Base-by-base conservation (phyloP, 495 filamentous ascomycete genomes). In the Melanomma pulvis-pyrius region DNA sequence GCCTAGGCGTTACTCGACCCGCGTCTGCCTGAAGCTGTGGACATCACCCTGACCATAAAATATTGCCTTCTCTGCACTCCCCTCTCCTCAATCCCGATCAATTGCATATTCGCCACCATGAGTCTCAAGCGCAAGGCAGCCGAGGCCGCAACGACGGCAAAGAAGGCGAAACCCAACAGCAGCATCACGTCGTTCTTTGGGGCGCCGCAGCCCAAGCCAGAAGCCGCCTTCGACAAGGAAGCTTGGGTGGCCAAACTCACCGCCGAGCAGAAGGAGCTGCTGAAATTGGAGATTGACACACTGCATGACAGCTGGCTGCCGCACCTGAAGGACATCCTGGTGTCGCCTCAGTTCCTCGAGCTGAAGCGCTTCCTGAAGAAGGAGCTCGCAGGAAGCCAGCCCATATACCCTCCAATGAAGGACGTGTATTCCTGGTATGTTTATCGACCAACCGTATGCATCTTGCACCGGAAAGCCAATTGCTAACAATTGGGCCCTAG, bases 391-490 rank as follows among this genome's bases (percentile, higher is more conserved):
- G 77, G 77, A 0, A 86, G 87, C 1, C 88, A 86, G 73, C 91
- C 86, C 71, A 79, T 96, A 56, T 98, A 94, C 69, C 94, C 94
- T 13, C 93, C 92, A 0, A 79, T 83, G 51, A 83, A 89, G 63
- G 93, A 98, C 75, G 85, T 98, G n/a, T 98, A 98, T 76, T 90
- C 88, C 55, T 98, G 94, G 94, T 96, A 82, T 17, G 77, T 72
- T 8, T 26, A 44, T 21, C 39, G 24, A 1, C 13, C 7, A n/a
- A n/a, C n/a, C n/a, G n/a, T n/a, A n/a, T 44, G 24, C 53, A 57
- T 5, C 7, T 15, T 32, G 5, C 2, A 41, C 53, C 24, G 4
- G 29, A 3, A 36, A 24, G 22, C n/a, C 21, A 48, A 41, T 44
- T 2, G 29, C 6, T 24, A 15, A 26, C 49, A 48, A 21, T 50